A percentile compares a stretch with the other conserved stretches of the same genome.
Conservation (phyloP, 2,329 filamentous ascomycete genomes). For the Pseudogymnoascus sp. region DNA sequence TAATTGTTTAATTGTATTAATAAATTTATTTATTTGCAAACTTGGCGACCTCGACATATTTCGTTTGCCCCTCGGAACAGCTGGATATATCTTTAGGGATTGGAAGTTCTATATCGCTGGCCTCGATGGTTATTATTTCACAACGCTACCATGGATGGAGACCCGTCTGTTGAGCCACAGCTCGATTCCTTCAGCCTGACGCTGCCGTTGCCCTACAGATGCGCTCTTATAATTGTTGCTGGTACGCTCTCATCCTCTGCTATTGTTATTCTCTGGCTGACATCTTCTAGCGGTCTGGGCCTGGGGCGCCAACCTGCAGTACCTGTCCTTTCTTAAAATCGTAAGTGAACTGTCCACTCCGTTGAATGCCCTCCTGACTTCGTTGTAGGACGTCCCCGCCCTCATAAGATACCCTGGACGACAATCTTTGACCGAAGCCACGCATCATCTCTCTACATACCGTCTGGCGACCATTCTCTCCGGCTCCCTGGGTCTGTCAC, state of each 20-base stretch:
- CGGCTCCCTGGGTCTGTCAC: slow-evolving; percentile 59
- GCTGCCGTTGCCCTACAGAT: slow-evolving; percentile 82
- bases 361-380: slow-evolving; percentile 8
- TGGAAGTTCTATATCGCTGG: background rate
- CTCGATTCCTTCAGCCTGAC: slow-evolving; percentile 82
- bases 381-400: slow-evolving; percentile 61
- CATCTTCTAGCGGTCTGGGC: slow-evolving; percentile 71
- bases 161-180: slow-evolving; percentile 59
- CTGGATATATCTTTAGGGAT: background rate
- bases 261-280: slow-evolving; percentile 13
- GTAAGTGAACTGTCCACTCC: slow-evolving; percentile 33
- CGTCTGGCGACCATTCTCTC: slow-evolving; percentile 74
- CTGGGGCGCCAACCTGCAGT: slow-evolving; percentile 88
- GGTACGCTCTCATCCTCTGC: slow-evolving; percentile 45
- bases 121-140: slow-evolving; percentile 9
- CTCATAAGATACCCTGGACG: slow-evolving; percentile 81
- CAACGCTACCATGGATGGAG: slow-evolving; percentile 55
- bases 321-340: slow-evolving; percentile 70
- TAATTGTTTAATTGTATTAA: background rate
- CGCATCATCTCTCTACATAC: slow-evolving; percentile 78
- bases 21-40: background rate
- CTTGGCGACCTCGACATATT: background rate
- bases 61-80: background rate
- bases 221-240: slow-evolving; percentile 76
- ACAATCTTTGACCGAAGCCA: slow-evolving; percentile 57